Conservation (phyloP, 1,284 basidiomycete species). For the Coniferiporia weirii region DNA sequence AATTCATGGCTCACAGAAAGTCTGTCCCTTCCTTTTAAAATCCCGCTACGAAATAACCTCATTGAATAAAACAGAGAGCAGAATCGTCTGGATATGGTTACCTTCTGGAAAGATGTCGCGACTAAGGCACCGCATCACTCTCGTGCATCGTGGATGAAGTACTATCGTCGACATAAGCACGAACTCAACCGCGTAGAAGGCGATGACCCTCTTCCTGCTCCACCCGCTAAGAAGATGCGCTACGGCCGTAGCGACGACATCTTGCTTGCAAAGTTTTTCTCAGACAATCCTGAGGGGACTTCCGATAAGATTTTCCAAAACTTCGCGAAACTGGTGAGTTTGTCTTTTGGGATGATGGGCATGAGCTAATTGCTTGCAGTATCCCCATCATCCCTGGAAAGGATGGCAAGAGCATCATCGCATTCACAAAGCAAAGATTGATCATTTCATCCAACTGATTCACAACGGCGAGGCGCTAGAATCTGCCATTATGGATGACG, state of each 20-base stretch:
- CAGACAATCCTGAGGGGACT: conserved; percentile 65
- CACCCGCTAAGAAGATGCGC: conserved; percentile 79
- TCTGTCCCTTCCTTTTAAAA: conserved; percentile 28
- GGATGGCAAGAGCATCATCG: conserved; percentile 85
- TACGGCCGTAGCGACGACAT: conserved; percentile 74
- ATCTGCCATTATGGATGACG: conserved; percentile 5
- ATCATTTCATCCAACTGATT: conserved; percentile 62
- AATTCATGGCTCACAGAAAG: conserved; percentile 70
- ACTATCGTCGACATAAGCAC: conserved; percentile 77
- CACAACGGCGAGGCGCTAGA: conserved; percentile 52
- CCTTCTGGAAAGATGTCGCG: conserved; percentile 82
- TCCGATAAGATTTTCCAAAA: conserved; percentile 75
- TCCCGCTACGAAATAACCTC: conserved; percentile 3
- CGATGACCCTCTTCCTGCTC: conserved; percentile 63
- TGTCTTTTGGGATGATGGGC: conserved; percentile 2
- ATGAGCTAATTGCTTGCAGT: conserved; percentile 35
- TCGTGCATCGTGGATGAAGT: conserved; percentile 86
- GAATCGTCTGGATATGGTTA: conserved; percentile 70
- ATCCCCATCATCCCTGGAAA: conserved; percentile 84
- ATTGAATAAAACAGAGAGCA: conserved; percentile 39
- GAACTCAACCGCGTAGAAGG: conserved; percentile 59
- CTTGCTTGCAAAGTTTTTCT: conserved; percentile 67
- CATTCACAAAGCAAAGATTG: conserved; percentile 78
- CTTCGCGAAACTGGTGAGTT: conserved; percentile 60
- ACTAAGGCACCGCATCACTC: conserved; percentile 80